Percentiles rank a stretch among this genome's conserved stretches.
These are phyloP conservation scores for Potentilla sterilis DNA, from an alignment of 306 rosid genomes.

Conservation along the genomic window DNA sequence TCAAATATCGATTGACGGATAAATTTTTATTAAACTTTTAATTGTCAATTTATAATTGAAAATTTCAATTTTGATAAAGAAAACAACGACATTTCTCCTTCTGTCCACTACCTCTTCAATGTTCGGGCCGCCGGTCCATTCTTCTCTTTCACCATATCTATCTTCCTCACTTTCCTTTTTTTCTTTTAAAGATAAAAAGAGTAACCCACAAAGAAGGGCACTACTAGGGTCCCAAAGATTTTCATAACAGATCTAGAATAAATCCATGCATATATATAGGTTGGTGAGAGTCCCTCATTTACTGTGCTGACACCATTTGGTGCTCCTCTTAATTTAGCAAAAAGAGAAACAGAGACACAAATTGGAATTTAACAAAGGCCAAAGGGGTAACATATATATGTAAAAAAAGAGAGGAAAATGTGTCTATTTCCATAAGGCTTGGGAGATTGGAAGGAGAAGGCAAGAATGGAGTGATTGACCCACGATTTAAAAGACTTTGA, in stretches of 20 bases:
- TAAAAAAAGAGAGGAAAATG: slow-evolving; percentile 15
- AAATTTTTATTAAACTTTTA: no score
- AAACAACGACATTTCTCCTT: slow-evolving; percentile 15
- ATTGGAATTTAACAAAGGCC: slow-evolving; percentile 26
- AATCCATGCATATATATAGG: background rate
- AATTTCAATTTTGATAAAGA: background rate
- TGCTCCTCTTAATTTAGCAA: background rate
- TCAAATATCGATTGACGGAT: no score
- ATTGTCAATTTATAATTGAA: no score
- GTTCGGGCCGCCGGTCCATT: slow-evolving; percentile 9
- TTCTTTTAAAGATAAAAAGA: background rate
- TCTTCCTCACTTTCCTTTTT: background rate
- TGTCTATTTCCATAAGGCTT: slow-evolving; percentile 40
- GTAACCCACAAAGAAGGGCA: background rate
- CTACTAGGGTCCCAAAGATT: background rate
- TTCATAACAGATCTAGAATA: background rate
- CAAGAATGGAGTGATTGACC: slow-evolving; percentile 62
- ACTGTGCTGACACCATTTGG: background rate
- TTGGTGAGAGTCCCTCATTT: background rate
- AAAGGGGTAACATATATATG: slow-evolving; percentile 10
- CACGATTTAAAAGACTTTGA: slow-evolving; percentile 55
- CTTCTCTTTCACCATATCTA: background rate
- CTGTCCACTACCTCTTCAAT: slow-evolving; percentile 4
- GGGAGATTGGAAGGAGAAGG: slow-evolving; percentile 40
- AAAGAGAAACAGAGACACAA: background rate